Percentiles rank a stretch among this genome's conserved stretches.
Evolutionary conservation across 2,329 filamentous ascomycete genomes (phyloP).

Genomic region (Emericellopsis atlantica): DNA sequence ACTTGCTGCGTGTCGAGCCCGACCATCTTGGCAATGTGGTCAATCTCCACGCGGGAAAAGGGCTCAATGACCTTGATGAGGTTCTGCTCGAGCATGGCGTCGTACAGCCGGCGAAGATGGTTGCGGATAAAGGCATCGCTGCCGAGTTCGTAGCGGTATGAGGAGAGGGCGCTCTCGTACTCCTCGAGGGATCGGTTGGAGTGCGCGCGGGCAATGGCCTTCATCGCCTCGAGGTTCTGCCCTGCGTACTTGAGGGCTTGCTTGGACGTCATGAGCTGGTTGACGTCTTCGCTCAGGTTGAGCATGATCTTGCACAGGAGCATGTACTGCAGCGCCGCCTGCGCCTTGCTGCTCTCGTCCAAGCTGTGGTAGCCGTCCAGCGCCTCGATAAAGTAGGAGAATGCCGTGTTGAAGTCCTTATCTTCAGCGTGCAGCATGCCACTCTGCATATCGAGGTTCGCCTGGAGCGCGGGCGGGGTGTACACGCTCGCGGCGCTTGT

Average conservation of each 20-base stretch:
- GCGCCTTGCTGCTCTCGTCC: constrained; percentile 80
- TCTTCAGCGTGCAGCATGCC: constrained; percentile 98
- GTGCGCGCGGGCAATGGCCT: constrained; percentile 92
- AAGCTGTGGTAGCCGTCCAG: constrained; percentile 93
- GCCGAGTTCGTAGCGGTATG: constrained; percentile 87
- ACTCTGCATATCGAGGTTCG: constrained; percentile 96
- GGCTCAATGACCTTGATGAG: constrained; percentile 99
- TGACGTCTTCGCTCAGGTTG: constrained; percentile 92
- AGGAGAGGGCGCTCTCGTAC: constrained; percentile 83
- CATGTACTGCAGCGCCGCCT: constrained; percentile 98
- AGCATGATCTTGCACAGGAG: constrained; percentile 99
- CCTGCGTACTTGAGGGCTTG: constrained; percentile 94
- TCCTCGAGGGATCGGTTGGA: constrained; percentile 91
- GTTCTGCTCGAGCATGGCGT: constrained; percentile 98
- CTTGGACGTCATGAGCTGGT: constrained; percentile 87
- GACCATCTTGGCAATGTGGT: constrained; percentile 95
- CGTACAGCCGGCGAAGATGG: constrained; percentile 89
- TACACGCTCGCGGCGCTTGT: constrained; percentile 96
- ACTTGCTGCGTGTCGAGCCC: constrained; percentile 92
- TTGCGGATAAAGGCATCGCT: constrained; percentile 94
- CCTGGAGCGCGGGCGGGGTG: constrained; percentile 88
- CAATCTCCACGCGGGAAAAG: constrained; percentile 93
- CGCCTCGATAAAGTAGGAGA: constrained; percentile 98
- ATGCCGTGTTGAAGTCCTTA: constrained; percentile 97
- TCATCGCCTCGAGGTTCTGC: constrained; percentile 96